These are phyloP conservation scores for Lentinus polychrous DNA, from an alignment of 1,284 basidiomycete species.

Conservation along the genomic window DNA sequence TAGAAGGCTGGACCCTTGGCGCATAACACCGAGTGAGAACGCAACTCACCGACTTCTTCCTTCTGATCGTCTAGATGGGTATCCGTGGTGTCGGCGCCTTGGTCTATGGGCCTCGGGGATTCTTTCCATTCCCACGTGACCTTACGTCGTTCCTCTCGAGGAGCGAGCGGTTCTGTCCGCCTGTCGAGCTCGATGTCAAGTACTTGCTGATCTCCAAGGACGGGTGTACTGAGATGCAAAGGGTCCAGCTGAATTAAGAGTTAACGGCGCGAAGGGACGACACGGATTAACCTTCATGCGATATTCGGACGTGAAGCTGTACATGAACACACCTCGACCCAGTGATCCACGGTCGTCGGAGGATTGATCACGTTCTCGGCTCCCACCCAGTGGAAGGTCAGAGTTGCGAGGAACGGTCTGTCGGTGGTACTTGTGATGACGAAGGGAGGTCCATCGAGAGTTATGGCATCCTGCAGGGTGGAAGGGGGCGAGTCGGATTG, in stretches of 20 bases:
- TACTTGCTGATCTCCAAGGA: constrained; percentile 62
- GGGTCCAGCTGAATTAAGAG: constrained; percentile 50
- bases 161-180: constrained; percentile 44
- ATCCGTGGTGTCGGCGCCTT: constrained; percentile 8
- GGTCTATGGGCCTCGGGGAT: not conserved
- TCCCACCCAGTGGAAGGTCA: constrained; percentile 48
- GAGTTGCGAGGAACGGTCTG: constrained; percentile 55
- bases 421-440: constrained; percentile 47
- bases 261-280: too few species aligned
- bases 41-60: constrained; percentile 15
- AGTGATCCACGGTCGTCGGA: constrained; percentile 53
- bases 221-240: constrained; percentile 37
- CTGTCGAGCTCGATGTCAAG: constrained; percentile 67
- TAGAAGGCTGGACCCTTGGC: too few species aligned
- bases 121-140: constrained; percentile 17
- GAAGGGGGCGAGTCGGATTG: constrained; percentile 34
- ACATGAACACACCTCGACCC: constrained; percentile 57
- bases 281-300: not conserved
- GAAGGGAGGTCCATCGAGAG: constrained; percentile 47
- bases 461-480: constrained; percentile 27
- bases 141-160: constrained; percentile 16
- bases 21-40: not conserved
- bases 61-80: constrained; percentile 8
- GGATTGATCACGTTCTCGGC: constrained; percentile 26
- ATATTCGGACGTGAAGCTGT: not conserved